These are phyloP conservation scores for Puya raimondii DNA, from an alignment of 176 grass and related monocot genomes.

Conservation along the genomic window DNA sequence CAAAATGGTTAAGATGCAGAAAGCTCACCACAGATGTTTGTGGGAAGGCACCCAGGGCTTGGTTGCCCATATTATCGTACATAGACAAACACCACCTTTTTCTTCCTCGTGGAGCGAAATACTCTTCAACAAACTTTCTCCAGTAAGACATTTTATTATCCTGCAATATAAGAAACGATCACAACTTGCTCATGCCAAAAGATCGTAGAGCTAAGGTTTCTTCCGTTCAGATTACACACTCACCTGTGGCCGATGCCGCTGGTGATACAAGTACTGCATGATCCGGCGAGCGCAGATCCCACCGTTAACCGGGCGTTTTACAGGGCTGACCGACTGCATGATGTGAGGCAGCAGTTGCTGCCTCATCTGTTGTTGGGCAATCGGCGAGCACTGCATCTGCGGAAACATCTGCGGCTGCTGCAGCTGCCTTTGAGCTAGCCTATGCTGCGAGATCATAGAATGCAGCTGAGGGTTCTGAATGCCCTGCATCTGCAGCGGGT, in stretches of 20 bases:
- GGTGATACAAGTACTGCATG: constrained; percentile 94
- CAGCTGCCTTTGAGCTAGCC: constrained; percentile 31
- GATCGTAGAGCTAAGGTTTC: not conserved
- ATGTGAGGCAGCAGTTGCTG: constrained; percentile 22
- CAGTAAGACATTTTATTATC: constrained; percentile 83
- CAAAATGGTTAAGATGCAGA: not conserved
- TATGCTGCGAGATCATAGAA: constrained; percentile 67
- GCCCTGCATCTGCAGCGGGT: not conserved
- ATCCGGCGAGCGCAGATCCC: constrained; percentile 80
- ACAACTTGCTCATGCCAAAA: not conserved
- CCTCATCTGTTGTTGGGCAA: constrained; percentile 60
- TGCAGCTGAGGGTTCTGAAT: constrained; percentile 70
- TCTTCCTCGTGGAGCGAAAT: constrained; percentile 76
- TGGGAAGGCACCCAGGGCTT: constrained; percentile 52
- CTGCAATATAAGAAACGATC: constrained; percentile 29
- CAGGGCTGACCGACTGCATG: constrained; percentile 28
- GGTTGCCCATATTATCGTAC: constrained; percentile 71
- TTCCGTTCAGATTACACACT: constrained; percentile 5
- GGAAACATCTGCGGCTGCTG: constrained; percentile 70
- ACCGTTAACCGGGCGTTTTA: constrained; percentile 49
- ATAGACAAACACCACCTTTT: constrained; percentile 91
- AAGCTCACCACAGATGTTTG: constrained; percentile 56
- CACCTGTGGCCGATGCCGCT: constrained; percentile 67
- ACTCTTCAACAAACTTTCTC: constrained; percentile 91
- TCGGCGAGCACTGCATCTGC: constrained; percentile 52